Percentiles rank a stretch among this genome's conserved stretches.
Conservation (phyloP, 495 filamentous ascomycete species). For the Trichocladium antarcticum region DNA sequence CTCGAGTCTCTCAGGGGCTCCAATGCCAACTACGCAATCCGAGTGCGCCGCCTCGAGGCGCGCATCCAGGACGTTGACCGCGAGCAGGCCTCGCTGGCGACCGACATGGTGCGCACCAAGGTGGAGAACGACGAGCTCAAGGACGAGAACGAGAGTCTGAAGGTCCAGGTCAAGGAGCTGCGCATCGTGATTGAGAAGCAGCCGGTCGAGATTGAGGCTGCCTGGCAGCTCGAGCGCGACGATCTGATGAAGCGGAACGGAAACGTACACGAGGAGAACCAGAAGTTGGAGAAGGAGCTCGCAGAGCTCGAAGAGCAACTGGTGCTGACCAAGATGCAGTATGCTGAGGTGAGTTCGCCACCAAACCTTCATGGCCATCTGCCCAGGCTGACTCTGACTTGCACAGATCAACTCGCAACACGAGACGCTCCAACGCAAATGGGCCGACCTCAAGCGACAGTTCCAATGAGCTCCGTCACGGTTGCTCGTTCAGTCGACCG, state of each 20-base stretch:
- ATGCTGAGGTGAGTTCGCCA: constrained; percentile 82
- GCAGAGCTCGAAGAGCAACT: constrained; percentile 89
- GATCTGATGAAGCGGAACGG: constrained; percentile 83
- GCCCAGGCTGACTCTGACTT: background rate
- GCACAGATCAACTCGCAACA: constrained; percentile 56
- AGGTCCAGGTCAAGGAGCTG: constrained; percentile 70
- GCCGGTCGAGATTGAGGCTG: constrained; percentile 74
- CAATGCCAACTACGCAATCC: constrained; percentile 50
- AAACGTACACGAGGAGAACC: constrained; percentile 91
- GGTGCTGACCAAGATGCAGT: constrained; percentile 88
- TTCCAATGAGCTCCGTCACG: constrained; percentile 15
- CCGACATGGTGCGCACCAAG: constrained; percentile 79
- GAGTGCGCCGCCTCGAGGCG: constrained; percentile 75
- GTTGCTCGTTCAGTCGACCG: background rate
- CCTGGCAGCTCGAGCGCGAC: constrained; percentile 77
- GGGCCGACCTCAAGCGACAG: constrained; percentile 65
- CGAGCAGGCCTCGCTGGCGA: constrained; percentile 87
- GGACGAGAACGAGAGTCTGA: constrained; percentile 79
- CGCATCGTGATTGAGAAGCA: constrained; percentile 78
- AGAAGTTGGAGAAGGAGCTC: constrained; percentile 77
- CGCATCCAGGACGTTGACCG: constrained; percentile 78
- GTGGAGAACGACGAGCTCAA: constrained; percentile 83
- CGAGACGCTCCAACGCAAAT: constrained; percentile 66
- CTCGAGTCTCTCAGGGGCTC: constrained; percentile 61
- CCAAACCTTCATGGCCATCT: background rate